These are phyloP conservation scores for Dothideomycetes sp. DNA, from an alignment of 2,329 filamentous ascomycete genomes.

Conservation along the genomic window DNA sequence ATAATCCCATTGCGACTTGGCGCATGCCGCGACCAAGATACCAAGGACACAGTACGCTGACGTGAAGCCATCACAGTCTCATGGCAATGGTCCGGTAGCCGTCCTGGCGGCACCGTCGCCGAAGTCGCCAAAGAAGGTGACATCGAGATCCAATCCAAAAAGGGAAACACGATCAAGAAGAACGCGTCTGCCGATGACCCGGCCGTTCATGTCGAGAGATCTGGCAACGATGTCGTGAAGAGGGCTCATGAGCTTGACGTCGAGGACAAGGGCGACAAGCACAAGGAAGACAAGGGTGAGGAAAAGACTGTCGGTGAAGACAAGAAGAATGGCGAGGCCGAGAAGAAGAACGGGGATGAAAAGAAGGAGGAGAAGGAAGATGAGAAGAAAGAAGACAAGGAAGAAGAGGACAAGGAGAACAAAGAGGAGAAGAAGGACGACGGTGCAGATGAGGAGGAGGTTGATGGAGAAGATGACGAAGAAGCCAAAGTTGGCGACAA, in stretches of 20 bases:
- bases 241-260: slow-evolving; percentile 51
- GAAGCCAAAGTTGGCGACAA: slow-evolving; percentile 21
- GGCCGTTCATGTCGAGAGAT: slow-evolving; percentile 49
- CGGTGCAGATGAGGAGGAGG: slow-evolving; percentile 17
- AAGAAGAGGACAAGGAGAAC: slow-evolving; percentile 18
- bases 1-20: too few relatives aligned
- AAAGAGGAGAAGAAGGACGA: slow-evolving; percentile 19
- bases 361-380: slow-evolving; percentile 18
- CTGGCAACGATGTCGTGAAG: slow-evolving; percentile 58
- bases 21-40: too few relatives aligned
- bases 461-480: slow-evolving; percentile 22
- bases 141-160: slow-evolving; percentile 51
- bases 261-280: slow-evolving; percentile 38
- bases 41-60: slow-evolving; percentile 14
- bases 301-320: slow-evolving; percentile 17
- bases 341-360: slow-evolving; percentile 17
- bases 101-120: slow-evolving; percentile 49
- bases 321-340: slow-evolving; percentile 15
- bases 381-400: slow-evolving; percentile 15
- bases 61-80: slow-evolving; percentile 43
- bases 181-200: slow-evolving; percentile 52
- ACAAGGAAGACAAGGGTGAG: slow-evolving; percentile 26
- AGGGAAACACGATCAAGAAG: slow-evolving; percentile 56
- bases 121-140: slow-evolving; percentile 50
- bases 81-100: slow-evolving; percentile 51